Evolutionary conservation across 805 yeast genomes (phyloP).

Genomic region (Ogataea ganodermae): DNA sequence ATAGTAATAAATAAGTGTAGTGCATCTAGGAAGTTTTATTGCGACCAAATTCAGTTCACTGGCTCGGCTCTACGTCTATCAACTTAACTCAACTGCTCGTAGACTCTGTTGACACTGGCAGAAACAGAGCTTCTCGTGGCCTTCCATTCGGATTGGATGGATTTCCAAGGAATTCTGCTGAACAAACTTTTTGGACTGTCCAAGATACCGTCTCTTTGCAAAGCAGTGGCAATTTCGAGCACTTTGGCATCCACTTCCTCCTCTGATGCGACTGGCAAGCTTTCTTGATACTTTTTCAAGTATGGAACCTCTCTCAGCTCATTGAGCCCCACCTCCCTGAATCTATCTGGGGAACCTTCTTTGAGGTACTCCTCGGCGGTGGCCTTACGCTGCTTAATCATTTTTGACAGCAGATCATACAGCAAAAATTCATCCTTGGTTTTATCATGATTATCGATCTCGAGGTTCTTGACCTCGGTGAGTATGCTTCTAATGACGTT

Average conservation of each 20-base stretch:
- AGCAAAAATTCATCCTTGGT: slow-evolving; percentile 35
- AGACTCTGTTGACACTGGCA: slow-evolving; percentile 32
- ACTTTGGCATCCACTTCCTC: slow-evolving; percentile 38
- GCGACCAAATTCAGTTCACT: neutral
- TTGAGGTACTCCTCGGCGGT: slow-evolving; percentile 41
- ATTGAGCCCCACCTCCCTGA: slow-evolving; percentile 38
- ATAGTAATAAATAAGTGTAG: neutral
- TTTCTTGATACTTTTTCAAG: slow-evolving; percentile 35
- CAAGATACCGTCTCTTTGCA: slow-evolving; percentile 28
- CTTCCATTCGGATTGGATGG: slow-evolving; percentile 38
- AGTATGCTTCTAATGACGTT: slow-evolving; percentile 42
- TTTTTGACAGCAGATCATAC: slow-evolving; percentile 36
- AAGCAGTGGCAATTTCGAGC: slow-evolving; percentile 29
- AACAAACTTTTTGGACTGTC: slow-evolving; percentile 30
- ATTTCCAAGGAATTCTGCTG: slow-evolving; percentile 38
- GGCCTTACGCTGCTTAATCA: slow-evolving; percentile 43
- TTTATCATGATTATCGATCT: slow-evolving; percentile 33
- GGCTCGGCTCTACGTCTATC: slow-evolving; percentile 2
- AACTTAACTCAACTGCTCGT: slow-evolving; percentile 16
- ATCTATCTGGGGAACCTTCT: slow-evolving; percentile 44
- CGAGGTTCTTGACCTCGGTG: slow-evolving; percentile 42
- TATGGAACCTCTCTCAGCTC: slow-evolving; percentile 42
- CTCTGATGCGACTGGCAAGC: slow-evolving; percentile 40
- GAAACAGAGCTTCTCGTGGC: slow-evolving; percentile 36
- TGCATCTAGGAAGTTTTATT: neutral